Conservation (phyloP, 1,284 basidiomycete species). For the Ceratobasidium sp. region DNA sequence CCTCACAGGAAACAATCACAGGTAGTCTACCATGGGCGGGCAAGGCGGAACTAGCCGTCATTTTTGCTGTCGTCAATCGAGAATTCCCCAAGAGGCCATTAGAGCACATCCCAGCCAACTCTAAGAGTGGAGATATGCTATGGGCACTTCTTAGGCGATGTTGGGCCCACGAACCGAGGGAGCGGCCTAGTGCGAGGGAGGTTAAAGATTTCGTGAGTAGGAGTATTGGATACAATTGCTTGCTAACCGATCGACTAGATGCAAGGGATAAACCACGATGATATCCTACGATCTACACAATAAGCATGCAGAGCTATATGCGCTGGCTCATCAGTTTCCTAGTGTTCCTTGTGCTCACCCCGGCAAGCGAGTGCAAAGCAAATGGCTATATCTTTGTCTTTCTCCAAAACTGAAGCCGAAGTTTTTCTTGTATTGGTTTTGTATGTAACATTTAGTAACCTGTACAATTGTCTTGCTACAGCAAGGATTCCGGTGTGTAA, state of each 20-base stretch:
- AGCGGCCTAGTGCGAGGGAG: not conserved
- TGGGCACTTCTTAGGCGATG: constrained; percentile 5
- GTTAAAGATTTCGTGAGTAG: not conserved
- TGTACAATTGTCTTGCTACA: no score
- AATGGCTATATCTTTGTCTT: no score
- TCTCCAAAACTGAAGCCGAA: no score
- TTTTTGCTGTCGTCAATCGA: not conserved
- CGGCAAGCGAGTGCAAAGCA: no score
- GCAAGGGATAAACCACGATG: not conserved
- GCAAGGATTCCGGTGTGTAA: no score
- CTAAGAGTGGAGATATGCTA: not conserved
- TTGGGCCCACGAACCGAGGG: constrained; percentile 9
- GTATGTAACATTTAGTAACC: no score
- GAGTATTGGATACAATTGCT: not conserved
- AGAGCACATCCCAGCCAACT: not conserved
- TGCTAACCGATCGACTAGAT: not conserved
- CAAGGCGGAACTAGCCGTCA: not conserved
- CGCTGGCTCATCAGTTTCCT: no score
- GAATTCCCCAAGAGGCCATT: not conserved
- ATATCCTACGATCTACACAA: not conserved
- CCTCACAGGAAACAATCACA: constrained; percentile 1
- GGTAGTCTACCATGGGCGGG: not conserved
- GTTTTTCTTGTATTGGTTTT: no score
- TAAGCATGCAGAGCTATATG: not conserved
- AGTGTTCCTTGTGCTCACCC: no score